phyloP scores from a whole-genome alignment of 2,329 filamentous ascomycete genomes.

The Hirsutella rhossiliensis region DNA sequence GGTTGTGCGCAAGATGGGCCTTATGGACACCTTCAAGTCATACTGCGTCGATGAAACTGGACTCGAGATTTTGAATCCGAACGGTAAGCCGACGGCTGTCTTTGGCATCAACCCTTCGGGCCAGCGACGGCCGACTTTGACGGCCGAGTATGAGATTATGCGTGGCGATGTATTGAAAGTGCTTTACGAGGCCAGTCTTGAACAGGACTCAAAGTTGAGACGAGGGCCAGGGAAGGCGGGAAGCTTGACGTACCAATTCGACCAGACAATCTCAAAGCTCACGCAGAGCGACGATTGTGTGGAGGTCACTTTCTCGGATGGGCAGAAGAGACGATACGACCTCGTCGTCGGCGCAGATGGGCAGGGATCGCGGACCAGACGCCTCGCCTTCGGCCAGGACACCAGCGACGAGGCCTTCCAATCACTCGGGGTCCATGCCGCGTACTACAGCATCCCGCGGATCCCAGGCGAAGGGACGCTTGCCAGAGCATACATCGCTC shows the following conservation, averaged over 20 bases:
- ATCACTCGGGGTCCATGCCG: neutral
- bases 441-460: neutral
- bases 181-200: constrained; percentile 31
- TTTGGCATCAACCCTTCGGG: constrained; percentile 13
- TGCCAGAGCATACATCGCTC: neutral
- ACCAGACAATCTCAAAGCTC: constrained; percentile 8
- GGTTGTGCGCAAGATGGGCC: constrained; percentile 5
- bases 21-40: neutral
- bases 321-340: neutral
- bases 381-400: neutral
- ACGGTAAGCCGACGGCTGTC: neutral
- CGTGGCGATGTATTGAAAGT: constrained; percentile 39
- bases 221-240: too few species aligned
- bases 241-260: neutral
- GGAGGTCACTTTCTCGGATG: neutral
- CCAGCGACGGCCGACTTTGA: constrained; percentile 28
- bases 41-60: neutral
- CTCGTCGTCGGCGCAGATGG: constrained; percentile 44
- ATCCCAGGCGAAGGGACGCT: neutral
- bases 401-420: neutral
- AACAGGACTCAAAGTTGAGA: too few species aligned
- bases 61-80: neutral
- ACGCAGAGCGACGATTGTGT: constrained; percentile 2
- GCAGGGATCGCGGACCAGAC: constrained; percentile 11
- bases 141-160: constrained; percentile 46